A percentile compares a stretch with the other conserved stretches of the same genome.
phyloP scores from a whole-genome alignment of 1,139 yeast species.

The Nakaseomyces kungkrabaensis region DNA sequence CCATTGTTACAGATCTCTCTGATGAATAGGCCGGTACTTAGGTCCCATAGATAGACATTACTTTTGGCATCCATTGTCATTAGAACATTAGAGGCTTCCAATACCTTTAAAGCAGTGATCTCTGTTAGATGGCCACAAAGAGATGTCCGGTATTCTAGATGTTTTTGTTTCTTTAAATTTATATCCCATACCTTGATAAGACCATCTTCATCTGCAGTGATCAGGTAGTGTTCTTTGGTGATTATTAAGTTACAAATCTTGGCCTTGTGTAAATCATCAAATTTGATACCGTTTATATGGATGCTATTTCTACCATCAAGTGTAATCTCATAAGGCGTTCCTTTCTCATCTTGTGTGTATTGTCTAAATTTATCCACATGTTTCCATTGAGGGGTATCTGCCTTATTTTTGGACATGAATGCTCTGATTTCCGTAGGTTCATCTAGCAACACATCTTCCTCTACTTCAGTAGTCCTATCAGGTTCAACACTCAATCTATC shows the following conservation, averaged over 20 bases:
- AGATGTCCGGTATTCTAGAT: conserved; percentile 16
- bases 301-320: background rate
- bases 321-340: background rate
- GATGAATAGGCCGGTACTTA: conserved; percentile 41
- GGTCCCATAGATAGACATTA: conserved; percentile 48
- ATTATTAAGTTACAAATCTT: conserved; percentile 21
- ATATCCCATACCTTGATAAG: conserved; percentile 47
- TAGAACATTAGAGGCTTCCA: conserved; percentile 44
- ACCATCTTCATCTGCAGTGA: conserved; percentile 51
- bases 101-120: conserved; percentile 36
- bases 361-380: background rate
- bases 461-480: background rate
- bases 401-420: background rate
- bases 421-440: background rate
- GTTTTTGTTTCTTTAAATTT: conserved; percentile 1
- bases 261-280: conserved; percentile 17
- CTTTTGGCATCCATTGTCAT: conserved; percentile 46
- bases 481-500: background rate
- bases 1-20: conserved; percentile 32
- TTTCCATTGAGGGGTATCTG: background rate
- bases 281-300: conserved; percentile 5
- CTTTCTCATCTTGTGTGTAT: background rate
- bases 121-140: conserved; percentile 46
- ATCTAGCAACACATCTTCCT: no score
- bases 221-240: conserved; percentile 28